phyloP scores from a whole-genome alignment of 2,329 filamentous ascomycete genomes.

The Penicillium sp. region DNA sequence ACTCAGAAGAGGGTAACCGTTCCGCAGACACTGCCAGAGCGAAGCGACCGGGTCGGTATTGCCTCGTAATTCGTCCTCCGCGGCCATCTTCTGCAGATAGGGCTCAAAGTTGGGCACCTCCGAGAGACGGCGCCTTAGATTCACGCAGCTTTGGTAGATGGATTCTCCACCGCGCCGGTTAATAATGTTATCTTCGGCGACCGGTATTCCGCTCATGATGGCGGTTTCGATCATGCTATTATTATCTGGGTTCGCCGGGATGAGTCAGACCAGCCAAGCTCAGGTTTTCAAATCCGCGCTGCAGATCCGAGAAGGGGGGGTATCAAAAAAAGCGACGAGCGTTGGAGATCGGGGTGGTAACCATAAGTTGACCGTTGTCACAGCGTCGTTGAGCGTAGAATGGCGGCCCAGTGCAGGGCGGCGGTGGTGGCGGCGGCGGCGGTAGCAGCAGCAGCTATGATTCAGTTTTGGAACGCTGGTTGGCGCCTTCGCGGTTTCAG shows the following conservation, averaged over 20 bases:
- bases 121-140: slow-evolving; percentile 71
- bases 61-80: slow-evolving; percentile 57
- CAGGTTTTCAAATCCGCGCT: slow-evolving; percentile 27
- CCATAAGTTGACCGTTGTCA: slow-evolving; percentile 25
- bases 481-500: too few species aligned
- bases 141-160: slow-evolving; percentile 90
- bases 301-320: slow-evolving; percentile 19
- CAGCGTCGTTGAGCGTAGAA: slow-evolving; percentile 4
- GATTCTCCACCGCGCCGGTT: slow-evolving; percentile 95
- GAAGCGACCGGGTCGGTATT: slow-evolving; percentile 78
- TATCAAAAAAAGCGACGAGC: slow-evolving; percentile 18
- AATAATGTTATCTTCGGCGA: slow-evolving; percentile 88
- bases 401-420: slow-evolving; percentile 6
- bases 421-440: too few species aligned
- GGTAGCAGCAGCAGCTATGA: too few species aligned
- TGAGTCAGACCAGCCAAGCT: slow-evolving; percentile 21
- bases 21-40: slow-evolving; percentile 79
- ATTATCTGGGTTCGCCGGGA: slow-evolving; percentile 13
- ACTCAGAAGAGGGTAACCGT: slow-evolving; percentile 74
- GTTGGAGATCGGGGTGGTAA: slow-evolving; percentile 23
- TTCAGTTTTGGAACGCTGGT: too few species aligned
- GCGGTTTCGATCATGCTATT: slow-evolving; percentile 33
- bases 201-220: slow-evolving; percentile 31
- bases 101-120: slow-evolving; percentile 78
- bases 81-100: slow-evolving; percentile 65